phyloP scores from a whole-genome alignment of 2,329 filamentous ascomycete genomes.

The Cucurbitaria berberidis region DNA sequence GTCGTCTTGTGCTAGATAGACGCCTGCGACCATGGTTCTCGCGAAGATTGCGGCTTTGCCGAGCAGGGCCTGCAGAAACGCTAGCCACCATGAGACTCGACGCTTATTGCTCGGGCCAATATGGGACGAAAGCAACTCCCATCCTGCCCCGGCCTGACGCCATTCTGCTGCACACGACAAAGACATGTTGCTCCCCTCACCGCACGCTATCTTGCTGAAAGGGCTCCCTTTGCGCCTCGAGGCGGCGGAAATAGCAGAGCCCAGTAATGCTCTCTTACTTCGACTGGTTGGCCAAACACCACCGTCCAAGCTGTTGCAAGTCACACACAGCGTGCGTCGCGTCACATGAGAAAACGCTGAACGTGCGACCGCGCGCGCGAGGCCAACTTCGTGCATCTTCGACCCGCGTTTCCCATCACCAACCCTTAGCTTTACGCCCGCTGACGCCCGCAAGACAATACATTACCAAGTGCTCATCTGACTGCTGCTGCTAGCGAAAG shows the following conservation, averaged over 20 bases:
- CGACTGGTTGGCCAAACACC: constrained; percentile 3
- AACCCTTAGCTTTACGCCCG: constrained; percentile 10
- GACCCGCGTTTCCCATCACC: constrained; percentile 24
- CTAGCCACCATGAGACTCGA: constrained; percentile 33
- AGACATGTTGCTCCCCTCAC: constrained; percentile 10
- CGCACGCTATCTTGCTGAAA: constrained; percentile 1
- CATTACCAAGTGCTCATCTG: constrained; percentile 17
- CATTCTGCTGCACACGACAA: constrained; percentile 26
- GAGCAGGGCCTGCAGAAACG: constrained; percentile 26
- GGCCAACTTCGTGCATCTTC: constrained; percentile 20
- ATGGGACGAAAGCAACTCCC: constrained; percentile 27
- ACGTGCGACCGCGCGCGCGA: constrained; percentile 23
- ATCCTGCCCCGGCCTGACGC: constrained; percentile 25
- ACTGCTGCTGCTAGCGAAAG: constrained; percentile 8
- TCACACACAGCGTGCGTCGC: constrained; percentile 19
- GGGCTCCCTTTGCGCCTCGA: neutral
- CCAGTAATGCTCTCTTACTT: neutral
- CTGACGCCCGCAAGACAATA: neutral
- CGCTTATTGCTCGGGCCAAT: constrained; percentile 32
- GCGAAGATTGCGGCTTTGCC: constrained; percentile 25
- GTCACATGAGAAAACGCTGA: constrained; percentile 25
- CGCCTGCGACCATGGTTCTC: constrained; percentile 15
- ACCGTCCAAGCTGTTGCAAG: neutral
- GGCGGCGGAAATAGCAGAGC: constrained; percentile 1
- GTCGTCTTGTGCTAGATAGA: constrained; percentile 10